These are phyloP conservation scores for Candida loeiensis DNA, from an alignment of 805 yeast genomes.

Conservation along the genomic window DNA sequence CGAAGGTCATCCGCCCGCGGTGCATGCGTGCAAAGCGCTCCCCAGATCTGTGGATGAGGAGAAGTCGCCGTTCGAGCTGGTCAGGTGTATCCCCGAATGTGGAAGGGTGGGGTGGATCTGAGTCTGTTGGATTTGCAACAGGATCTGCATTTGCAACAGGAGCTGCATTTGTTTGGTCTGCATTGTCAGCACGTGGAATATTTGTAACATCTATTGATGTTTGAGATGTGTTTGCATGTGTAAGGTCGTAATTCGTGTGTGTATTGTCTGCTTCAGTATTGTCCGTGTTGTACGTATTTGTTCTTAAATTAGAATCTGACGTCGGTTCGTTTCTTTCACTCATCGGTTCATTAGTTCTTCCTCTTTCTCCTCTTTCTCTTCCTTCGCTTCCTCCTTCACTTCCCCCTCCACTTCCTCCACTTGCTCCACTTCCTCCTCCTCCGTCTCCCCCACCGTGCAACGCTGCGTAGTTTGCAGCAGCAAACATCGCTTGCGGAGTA, in stretches of 20 bases:
- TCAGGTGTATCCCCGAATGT: slow-evolving; percentile 2
- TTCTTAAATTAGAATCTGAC: too few species aligned
- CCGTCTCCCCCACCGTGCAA: not conserved
- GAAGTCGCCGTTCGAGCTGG: slow-evolving; percentile 4
- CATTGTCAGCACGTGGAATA: too few species aligned
- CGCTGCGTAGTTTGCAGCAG: slow-evolving; percentile 8
- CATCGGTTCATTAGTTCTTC: not conserved
- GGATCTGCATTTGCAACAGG: not conserved
- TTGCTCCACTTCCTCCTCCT: not conserved
- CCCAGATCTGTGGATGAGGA: slow-evolving; percentile 7
- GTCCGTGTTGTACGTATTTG: too few species aligned
- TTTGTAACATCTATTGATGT: too few species aligned
- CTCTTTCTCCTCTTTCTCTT: not conserved
- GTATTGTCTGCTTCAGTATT: not conserved
- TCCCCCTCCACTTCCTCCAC: not conserved
- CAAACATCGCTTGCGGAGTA: slow-evolving; percentile 10
- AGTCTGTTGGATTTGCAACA: not conserved
- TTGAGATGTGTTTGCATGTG: too few species aligned
- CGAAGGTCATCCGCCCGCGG: slow-evolving; percentile 5
- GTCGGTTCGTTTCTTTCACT: not conserved
- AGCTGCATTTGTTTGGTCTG: too few species aligned
- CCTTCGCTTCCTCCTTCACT: not conserved
- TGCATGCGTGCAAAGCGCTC: slow-evolving; percentile 6
- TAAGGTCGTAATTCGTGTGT: not conserved
- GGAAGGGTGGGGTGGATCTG: not conserved